Conservation (phyloP, 129 eudicot genomes). For the Flaveria linearis region DNA sequence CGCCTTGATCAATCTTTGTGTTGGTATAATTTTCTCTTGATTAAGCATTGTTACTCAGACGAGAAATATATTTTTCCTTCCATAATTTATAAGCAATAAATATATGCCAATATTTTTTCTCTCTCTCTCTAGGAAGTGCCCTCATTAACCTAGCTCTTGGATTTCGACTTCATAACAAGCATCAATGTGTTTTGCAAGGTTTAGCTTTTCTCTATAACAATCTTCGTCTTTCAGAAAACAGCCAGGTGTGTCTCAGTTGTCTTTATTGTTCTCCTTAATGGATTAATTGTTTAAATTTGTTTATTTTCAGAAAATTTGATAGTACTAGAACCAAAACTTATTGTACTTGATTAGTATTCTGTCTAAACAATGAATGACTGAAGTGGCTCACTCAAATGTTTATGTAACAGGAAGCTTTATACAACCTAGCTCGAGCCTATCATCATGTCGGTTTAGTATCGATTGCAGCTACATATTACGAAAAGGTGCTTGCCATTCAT, state of each 20-base stretch:
- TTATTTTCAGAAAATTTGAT: not conserved
- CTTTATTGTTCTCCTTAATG: not conserved
- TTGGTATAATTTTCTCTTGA: slow-evolving; percentile 43
- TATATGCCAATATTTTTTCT: not conserved
- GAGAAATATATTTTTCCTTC: not conserved
- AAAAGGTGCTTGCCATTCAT: slow-evolving; percentile 62
- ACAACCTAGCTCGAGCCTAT: slow-evolving; percentile 79
- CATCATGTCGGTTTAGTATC: slow-evolving; percentile 80
- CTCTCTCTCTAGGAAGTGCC: slow-evolving; percentile 57
- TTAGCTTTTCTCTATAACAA: slow-evolving; percentile 77
- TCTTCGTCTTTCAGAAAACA: slow-evolving; percentile 54
- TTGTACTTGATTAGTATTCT: not conserved
- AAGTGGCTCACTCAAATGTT: slow-evolving; percentile 6
- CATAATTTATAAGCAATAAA: not conserved
- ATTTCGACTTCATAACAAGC: slow-evolving; percentile 69
- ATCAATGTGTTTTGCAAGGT: slow-evolving; percentile 76
- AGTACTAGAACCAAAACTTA: not conserved
- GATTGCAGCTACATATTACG: slow-evolving; percentile 65
- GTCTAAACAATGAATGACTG: slow-evolving; percentile 11
- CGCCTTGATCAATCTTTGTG: slow-evolving; percentile 85
- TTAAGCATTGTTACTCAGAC: not conserved
- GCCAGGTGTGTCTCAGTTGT: slow-evolving; percentile 55
- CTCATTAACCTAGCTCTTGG: slow-evolving; percentile 77
- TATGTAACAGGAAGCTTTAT: slow-evolving; percentile 71
- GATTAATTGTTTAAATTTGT: not conserved